Evolutionary conservation across 768 basidiomycete genomes (phyloP).

Genomic region (Melanogaster broomeanus): DNA sequence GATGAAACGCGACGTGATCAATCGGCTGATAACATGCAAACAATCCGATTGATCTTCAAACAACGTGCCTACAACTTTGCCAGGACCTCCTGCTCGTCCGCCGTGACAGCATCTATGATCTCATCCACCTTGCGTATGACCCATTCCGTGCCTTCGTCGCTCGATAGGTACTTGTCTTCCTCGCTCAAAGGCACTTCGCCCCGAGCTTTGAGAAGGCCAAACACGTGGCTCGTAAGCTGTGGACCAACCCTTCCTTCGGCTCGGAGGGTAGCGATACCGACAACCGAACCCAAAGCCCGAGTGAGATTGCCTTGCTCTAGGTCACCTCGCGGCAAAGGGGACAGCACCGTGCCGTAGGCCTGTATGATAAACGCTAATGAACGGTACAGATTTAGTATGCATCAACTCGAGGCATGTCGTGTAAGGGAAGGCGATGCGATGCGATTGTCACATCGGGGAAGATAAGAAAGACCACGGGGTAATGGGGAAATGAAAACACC

Average conservation of each 20-base stretch:
- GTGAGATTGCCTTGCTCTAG: slow-evolving; percentile 81
- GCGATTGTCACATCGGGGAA: slow-evolving; percentile 27
- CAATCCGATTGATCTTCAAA: slow-evolving; percentile 20
- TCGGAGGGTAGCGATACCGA: slow-evolving; percentile 83
- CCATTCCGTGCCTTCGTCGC: slow-evolving; percentile 89
- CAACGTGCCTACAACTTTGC: slow-evolving; percentile 53
- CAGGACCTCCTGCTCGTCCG: slow-evolving; percentile 39
- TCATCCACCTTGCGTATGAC: slow-evolving; percentile 81
- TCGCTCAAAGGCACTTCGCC: slow-evolving; percentile 55
- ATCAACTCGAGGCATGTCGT: slow-evolving; percentile 35
- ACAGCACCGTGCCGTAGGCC: slow-evolving; percentile 75
- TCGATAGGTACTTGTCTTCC: slow-evolving; percentile 80
- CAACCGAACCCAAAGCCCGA: slow-evolving; percentile 80
- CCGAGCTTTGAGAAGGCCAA: slow-evolving; percentile 87
- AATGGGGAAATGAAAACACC: slow-evolving; percentile 41
- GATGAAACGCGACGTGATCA: slow-evolving; percentile 24
- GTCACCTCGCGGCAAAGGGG: slow-evolving; percentile 71
- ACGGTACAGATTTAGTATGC: slow-evolving; percentile 24
- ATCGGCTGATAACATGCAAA: slow-evolving; percentile 31
- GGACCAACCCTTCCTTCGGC: slow-evolving; percentile 84
- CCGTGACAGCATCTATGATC: slow-evolving; percentile 71
- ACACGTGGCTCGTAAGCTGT: slow-evolving; percentile 86
- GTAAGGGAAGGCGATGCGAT: slow-evolving; percentile 30
- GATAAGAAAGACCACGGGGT: slow-evolving; percentile 40
- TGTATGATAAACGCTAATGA: slow-evolving; percentile 82